These are phyloP conservation scores for Lepidium campestre DNA, from an alignment of 441 rosid genomes.

Conservation along the genomic window DNA sequence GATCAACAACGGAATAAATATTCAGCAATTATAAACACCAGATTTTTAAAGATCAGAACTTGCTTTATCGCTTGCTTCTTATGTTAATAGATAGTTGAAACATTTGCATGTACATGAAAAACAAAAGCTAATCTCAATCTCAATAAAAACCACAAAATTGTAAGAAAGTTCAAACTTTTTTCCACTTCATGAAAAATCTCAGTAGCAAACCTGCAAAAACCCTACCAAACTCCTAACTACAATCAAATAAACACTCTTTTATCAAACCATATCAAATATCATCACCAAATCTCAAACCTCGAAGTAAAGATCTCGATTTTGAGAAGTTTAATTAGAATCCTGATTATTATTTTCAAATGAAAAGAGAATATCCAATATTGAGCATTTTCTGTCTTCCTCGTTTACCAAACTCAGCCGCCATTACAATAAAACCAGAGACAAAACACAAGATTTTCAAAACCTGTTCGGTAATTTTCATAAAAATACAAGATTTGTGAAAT, in stretches of 20 bases:
- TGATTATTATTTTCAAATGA: background rate
- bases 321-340: background rate
- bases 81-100: background rate
- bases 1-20: background rate
- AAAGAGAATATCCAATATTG: background rate
- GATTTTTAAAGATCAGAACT: background rate
- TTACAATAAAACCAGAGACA: conserved; percentile 13
- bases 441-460: background rate
- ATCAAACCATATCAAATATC: background rate
- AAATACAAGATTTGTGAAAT: conserved; percentile 15
- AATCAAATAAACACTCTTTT: conserved; percentile 1
- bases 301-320: conserved; percentile 7
- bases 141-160: background rate
- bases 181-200: background rate
- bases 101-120: background rate
- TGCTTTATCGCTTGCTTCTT: background rate
- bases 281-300: background rate
- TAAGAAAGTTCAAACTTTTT: background rate
- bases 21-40: background rate
- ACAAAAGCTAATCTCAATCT: background rate
- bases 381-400: background rate
- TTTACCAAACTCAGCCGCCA: conserved; percentile 17
- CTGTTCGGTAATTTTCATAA: background rate
- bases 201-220: background rate
- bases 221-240: background rate